A percentile compares a stretch with the other conserved stretches of the same genome.
Conservation (phyloP, 2,329 filamentous ascomycete genomes). For the Pestalotiopsis sp. region DNA sequence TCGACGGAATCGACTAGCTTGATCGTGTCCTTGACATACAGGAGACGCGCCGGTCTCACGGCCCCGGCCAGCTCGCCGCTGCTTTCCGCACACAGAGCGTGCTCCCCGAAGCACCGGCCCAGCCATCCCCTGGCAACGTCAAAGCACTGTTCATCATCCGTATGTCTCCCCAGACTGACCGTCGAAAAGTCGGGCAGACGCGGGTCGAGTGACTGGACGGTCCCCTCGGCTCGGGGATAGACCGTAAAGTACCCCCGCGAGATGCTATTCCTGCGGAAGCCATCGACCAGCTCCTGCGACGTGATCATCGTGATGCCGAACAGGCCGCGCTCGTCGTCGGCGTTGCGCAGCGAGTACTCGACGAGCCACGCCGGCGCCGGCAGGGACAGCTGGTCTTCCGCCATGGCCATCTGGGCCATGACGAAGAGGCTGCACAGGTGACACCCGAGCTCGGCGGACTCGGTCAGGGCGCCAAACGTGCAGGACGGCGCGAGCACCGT, state of each 20-base stretch:
- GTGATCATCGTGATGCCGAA: too few relatives aligned
- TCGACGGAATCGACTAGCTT: constrained; percentile 3
- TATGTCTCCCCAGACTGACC: constrained; percentile 1
- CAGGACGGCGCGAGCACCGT: not conserved
- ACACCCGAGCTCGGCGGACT: constrained; percentile 8
- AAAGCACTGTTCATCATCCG: constrained; percentile 6
- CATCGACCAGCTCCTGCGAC: too few relatives aligned
- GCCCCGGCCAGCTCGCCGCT: constrained; percentile 2
- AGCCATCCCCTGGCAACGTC: constrained; percentile 1
- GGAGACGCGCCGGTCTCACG: constrained; percentile 3
- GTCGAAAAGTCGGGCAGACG: not conserved
- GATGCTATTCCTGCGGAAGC: not conserved
- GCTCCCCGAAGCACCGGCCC: not conserved
- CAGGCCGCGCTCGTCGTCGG: too few relatives aligned
- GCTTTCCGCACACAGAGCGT: not conserved
- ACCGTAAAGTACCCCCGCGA: not conserved
- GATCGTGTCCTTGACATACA: not conserved
- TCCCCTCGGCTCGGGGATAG: not conserved
- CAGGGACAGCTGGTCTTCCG: not conserved
- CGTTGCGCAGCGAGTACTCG: not conserved
- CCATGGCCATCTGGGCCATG: not conserved
- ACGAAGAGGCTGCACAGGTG: constrained; percentile 8
- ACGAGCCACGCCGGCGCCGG: not conserved
- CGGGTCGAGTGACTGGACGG: not conserved
- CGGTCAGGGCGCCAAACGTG: constrained; percentile 1